phyloP scores from a whole-genome alignment of 305 asterid genomes.

The Fraxinus albicans region DNA sequence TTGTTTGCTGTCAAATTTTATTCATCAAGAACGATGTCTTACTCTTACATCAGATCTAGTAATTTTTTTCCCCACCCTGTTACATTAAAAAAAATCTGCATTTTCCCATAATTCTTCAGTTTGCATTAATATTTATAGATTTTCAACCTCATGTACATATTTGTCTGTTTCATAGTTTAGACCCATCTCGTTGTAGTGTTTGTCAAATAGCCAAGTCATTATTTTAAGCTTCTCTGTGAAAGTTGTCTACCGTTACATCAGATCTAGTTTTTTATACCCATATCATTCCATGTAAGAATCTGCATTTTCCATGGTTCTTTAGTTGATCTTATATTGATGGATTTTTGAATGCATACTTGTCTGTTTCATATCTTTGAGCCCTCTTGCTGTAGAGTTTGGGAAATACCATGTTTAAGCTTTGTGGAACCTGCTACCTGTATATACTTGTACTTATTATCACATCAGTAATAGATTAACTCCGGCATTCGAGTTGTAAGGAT shows the following conservation, averaged over 20 bases:
- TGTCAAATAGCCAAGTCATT: not conserved
- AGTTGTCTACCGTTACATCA: not conserved
- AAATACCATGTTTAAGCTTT: not conserved
- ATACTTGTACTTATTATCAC: not conserved
- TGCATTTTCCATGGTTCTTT: not conserved
- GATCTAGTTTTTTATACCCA: not conserved
- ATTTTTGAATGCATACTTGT: not conserved
- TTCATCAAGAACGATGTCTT: not conserved
- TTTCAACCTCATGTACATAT: not conserved
- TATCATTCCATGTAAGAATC: not conserved
- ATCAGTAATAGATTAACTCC: not conserved
- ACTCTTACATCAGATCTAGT: not conserved
- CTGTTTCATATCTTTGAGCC: not conserved
- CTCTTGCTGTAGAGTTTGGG: not conserved
- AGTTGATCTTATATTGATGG: not conserved
- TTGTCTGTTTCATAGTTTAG: not conserved
- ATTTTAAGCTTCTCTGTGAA: not conserved
- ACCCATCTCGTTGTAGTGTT: not conserved
- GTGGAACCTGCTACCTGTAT: not conserved
- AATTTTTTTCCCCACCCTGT: not conserved
- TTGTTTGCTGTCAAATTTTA: not conserved
- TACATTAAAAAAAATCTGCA: not conserved
- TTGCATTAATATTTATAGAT: not conserved
- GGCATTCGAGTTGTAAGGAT: not conserved
- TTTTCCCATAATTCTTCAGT: not conserved